These are phyloP conservation scores for Thielaviopsis cerberus DNA, from an alignment of 2,329 filamentous ascomycete genomes.

Conservation along the genomic window DNA sequence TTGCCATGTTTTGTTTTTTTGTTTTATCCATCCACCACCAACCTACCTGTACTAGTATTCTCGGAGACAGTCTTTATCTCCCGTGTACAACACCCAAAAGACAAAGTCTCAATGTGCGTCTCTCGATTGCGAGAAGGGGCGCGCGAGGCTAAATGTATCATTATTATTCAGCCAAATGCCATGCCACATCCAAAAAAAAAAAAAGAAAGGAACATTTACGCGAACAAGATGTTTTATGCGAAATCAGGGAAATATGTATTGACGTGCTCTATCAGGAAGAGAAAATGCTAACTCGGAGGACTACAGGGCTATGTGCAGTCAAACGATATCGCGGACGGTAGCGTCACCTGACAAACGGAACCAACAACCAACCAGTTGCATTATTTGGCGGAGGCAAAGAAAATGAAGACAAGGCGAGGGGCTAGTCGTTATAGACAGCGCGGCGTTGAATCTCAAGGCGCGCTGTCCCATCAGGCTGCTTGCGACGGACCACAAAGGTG, in stretches of 20 bases:
- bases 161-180: background rate
- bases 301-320: too few relatives aligned
- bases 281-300: too few relatives aligned
- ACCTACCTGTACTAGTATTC: conserved; percentile 10
- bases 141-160: background rate
- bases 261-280: too few relatives aligned
- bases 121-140: background rate
- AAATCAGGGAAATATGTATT: too few relatives aligned
- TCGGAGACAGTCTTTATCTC: conserved; percentile 3
- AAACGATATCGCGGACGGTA: too few relatives aligned
- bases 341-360: too few relatives aligned
- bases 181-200: background rate
- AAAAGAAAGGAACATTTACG: too few relatives aligned
- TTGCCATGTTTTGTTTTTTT: background rate
- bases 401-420: background rate
- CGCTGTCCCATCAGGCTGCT: background rate
- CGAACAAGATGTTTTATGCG: too few relatives aligned
- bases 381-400: too few relatives aligned
- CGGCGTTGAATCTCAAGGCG: background rate
- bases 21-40: background rate
- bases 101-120: background rate
- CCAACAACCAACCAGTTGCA: too few relatives aligned
- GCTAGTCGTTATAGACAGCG: background rate
- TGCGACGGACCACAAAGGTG: background rate
- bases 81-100: conserved; percentile 9